These are phyloP conservation scores for Boletus eberwhitei DNA, from an alignment of 768 basidiomycete species.

Conservation along the genomic window DNA sequence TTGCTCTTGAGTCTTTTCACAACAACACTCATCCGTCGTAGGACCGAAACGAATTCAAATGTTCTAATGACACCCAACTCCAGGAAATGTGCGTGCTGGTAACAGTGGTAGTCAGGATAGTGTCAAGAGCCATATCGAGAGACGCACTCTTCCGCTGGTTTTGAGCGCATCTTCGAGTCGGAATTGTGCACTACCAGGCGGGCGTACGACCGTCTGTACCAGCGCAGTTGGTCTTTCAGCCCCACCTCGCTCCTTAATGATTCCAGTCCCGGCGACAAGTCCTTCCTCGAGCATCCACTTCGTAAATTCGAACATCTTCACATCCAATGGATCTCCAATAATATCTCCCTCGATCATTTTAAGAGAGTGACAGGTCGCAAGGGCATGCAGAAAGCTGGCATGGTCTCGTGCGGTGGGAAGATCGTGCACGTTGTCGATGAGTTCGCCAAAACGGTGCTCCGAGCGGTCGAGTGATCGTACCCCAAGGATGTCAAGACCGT, in stretches of 20 bases:
- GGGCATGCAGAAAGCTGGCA: conserved; percentile 84
- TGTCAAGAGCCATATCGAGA: background rate
- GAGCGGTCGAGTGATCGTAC: conserved; percentile 81
- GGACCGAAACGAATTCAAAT: conserved; percentile 92
- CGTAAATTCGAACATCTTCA: conserved; percentile 98
- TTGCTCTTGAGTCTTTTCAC: conserved; percentile 91
- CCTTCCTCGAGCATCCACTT: conserved; percentile 97
- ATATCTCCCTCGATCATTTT: conserved; percentile 83
- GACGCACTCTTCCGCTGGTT: conserved; percentile 68
- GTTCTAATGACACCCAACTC: conserved; percentile 95
- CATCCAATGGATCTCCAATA: conserved; percentile 95
- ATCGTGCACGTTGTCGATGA: conserved; percentile 83
- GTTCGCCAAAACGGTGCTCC: conserved; percentile 81
- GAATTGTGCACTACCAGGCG: conserved; percentile 90
- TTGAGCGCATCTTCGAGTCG: conserved; percentile 91
- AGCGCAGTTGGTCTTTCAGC: conserved; percentile 76
- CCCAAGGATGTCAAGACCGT: conserved; percentile 95
- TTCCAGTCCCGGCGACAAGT: conserved; percentile 60
- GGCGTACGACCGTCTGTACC: conserved; percentile 94
- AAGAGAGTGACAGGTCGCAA: conserved; percentile 94
- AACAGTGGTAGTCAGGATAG: background rate
- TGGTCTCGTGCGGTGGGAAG: conserved; percentile 69
- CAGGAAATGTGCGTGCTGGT: conserved; percentile 91
- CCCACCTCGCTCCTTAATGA: conserved; percentile 62
- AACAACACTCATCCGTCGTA: conserved; percentile 96